Evolutionary conservation across 495 filamentous ascomycete genomes (phyloP).

Genomic region (Hapsidospora chrysogenum): DNA sequence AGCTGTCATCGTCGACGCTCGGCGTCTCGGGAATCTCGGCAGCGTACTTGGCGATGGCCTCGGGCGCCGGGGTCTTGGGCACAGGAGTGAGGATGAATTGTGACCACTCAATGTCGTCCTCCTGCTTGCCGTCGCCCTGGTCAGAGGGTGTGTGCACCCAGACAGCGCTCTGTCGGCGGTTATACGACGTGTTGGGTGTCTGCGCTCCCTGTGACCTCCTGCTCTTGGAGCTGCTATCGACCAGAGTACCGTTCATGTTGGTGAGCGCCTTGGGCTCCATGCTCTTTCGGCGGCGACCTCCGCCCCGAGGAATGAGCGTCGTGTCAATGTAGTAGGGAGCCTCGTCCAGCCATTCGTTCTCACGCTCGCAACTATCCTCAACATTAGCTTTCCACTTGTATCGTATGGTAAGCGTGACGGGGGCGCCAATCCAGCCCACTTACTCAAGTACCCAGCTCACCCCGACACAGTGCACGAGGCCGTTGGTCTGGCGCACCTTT

Average conservation of each 20-base stretch:
- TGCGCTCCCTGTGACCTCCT: slow-evolving; percentile 23
- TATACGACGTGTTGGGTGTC: slow-evolving; percentile 15
- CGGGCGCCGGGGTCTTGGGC: slow-evolving; percentile 35
- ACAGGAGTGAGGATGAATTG: slow-evolving; percentile 26
- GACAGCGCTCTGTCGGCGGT: slow-evolving; percentile 31
- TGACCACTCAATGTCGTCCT: slow-evolving; percentile 17
- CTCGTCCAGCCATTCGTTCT: slow-evolving; percentile 61
- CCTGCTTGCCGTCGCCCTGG: slow-evolving; percentile 13
- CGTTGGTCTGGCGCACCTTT: slow-evolving; percentile 61
- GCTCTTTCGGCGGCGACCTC: slow-evolving; percentile 65
- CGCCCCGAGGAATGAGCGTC: slow-evolving; percentile 54
- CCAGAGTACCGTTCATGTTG: slow-evolving; percentile 52
- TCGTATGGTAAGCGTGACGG: too few species aligned
- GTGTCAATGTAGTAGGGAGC: slow-evolving; percentile 54
- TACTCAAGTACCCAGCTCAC: slow-evolving; percentile 82
- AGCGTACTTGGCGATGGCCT: slow-evolving; percentile 24
- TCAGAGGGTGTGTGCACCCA: slow-evolving; percentile 30
- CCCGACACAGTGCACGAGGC: slow-evolving; percentile 67
- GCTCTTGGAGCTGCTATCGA: slow-evolving; percentile 11
- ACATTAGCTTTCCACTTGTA: too few species aligned
- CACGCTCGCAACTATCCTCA: slow-evolving; percentile 64
- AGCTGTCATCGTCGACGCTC: slow-evolving; percentile 4
- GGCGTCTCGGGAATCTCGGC: slow-evolving; percentile 14
- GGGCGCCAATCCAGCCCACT: too few species aligned
- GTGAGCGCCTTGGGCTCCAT: slow-evolving; percentile 76